A percentile compares a stretch with the other conserved stretches of the same genome.
Evolutionary conservation across 2,329 filamentous ascomycete species (phyloP).

Genomic region (Botrytis tulipae): DNA sequence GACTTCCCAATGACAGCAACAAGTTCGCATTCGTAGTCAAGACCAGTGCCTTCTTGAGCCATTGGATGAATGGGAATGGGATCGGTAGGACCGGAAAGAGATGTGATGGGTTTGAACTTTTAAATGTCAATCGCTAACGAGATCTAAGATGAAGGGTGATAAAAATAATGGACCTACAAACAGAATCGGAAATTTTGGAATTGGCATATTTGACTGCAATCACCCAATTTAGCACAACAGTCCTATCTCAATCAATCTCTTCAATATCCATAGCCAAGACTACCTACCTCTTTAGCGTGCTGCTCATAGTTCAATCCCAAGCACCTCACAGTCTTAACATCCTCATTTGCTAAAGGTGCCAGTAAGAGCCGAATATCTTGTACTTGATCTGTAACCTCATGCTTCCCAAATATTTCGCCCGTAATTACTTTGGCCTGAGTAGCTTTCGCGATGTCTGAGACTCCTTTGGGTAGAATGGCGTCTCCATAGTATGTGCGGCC

Average conservation of each 20-base stretch:
- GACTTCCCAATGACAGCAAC: constrained; percentile 69
- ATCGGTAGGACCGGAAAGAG: constrained; percentile 62
- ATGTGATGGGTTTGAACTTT: constrained; percentile 63
- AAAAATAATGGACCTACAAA: constrained; percentile 47
- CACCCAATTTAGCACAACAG: not conserved
- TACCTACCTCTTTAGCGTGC: constrained; percentile 63
- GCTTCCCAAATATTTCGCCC: constrained; percentile 64
- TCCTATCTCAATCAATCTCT: not conserved
- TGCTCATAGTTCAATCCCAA: constrained; percentile 70
- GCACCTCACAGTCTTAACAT: constrained; percentile 66
- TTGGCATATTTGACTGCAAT: constrained; percentile 58
- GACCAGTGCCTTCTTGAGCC: constrained; percentile 62
- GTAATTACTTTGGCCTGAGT: constrained; percentile 60
- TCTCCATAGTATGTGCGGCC: constrained; percentile 71
- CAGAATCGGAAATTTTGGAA: constrained; percentile 69
- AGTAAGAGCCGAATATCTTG: constrained; percentile 57
- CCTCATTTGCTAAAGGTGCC: constrained; percentile 59
- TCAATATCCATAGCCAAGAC: not conserved
- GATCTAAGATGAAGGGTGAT: not conserved
- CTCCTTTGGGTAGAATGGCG: constrained; percentile 62
- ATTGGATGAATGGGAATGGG: constrained; percentile 63
- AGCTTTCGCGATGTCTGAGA: constrained; percentile 59
- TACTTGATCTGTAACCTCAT: constrained; percentile 62
- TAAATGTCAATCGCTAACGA: not conserved
- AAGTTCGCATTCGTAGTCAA: constrained; percentile 81